Evolutionary conservation across 768 basidiomycete genomes (phyloP).

Genomic region (Favolaschia claudopus): DNA sequence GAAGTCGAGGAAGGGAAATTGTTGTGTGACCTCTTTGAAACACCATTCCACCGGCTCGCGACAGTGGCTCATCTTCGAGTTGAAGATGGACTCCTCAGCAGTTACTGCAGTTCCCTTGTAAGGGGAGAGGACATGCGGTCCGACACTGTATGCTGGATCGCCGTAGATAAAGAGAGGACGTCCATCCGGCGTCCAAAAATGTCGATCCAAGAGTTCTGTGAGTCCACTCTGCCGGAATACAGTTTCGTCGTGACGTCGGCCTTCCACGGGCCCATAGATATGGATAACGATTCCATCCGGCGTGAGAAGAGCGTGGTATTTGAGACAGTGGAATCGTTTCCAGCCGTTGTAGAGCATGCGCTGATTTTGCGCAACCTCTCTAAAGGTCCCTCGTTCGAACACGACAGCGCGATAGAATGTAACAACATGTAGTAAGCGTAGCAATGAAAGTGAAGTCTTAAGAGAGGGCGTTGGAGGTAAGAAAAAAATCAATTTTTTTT

Average conservation of each 20-base stretch:
- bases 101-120: slow-evolving; percentile 23
- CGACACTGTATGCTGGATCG: slow-evolving; percentile 21
- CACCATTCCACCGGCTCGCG: slow-evolving; percentile 25
- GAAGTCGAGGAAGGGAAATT: slow-evolving; percentile 26
- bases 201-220: slow-evolving; percentile 10
- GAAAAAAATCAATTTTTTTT: no score
- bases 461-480: no score
- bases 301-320: slow-evolving; percentile 18
- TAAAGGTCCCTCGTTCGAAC: slow-evolving; percentile 17
- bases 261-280: slow-evolving; percentile 26
- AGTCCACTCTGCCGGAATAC: slow-evolving; percentile 26
- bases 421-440: no score
- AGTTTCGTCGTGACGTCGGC: slow-evolving; percentile 24
- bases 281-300: slow-evolving; percentile 28
- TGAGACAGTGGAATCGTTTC: slow-evolving; percentile 23
- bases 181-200: slow-evolving; percentile 22
- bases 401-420: slow-evolving; percentile 7
- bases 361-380: slow-evolving; percentile 20
- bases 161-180: slow-evolving; percentile 23
- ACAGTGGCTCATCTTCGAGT: slow-evolving; percentile 26
- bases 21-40: slow-evolving; percentile 24
- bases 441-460: no score
- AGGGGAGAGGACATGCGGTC: slow-evolving; percentile 20
- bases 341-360: slow-evolving; percentile 28
- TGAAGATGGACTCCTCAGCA: slow-evolving; percentile 10